Percentiles rank a stretch among this genome's conserved stretches.
phyloP scores from a whole-genome alignment of 1,284 basidiomycete species.

The Tetrapyrgos nigripes region DNA sequence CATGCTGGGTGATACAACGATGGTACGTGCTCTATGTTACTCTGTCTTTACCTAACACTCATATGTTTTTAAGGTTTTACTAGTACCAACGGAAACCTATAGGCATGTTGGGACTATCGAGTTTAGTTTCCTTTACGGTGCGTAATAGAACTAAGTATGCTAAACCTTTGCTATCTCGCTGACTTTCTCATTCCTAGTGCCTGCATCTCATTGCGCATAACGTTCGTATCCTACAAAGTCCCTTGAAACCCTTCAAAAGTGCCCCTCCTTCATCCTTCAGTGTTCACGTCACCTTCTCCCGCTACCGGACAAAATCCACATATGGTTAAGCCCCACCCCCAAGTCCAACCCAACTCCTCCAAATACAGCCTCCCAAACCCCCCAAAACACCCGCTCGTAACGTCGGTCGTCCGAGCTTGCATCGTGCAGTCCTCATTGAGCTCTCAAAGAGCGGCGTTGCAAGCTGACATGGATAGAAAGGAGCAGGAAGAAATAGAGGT shows the following conservation, averaged over 20 bases:
- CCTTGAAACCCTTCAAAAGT: conserved; percentile 50
- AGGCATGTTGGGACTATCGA: too few species aligned
- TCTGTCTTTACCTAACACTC: too few species aligned
- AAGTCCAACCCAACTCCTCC: conserved; percentile 13
- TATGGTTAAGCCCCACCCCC: conserved; percentile 15
- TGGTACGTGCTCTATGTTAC: too few species aligned
- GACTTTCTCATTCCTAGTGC: too few species aligned
- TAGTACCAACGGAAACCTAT: too few species aligned
- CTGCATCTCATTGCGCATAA: too few species aligned
- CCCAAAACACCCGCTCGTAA: conserved; percentile 22
- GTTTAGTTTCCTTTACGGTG: too few species aligned
- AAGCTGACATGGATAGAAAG: conserved; percentile 44
- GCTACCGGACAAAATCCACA: conserved; percentile 13
- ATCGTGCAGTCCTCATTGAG: conserved; percentile 72
- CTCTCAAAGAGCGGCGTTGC: conserved; percentile 62
- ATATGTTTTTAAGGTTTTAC: too few species aligned
- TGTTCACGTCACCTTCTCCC: conserved; percentile 27
- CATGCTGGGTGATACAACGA: too few species aligned
- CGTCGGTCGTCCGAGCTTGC: conserved; percentile 54
- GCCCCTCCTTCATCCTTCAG: conserved; percentile 31
- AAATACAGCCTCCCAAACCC: conserved; percentile 21
- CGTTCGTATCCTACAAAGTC: conserved; percentile 63
- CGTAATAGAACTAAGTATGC: too few species aligned
- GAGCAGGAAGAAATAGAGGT: conserved; percentile 46
- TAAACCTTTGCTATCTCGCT: too few species aligned